phyloP scores from a whole-genome alignment of 208 protist genomes.

The Leishmania tropica region DNA sequence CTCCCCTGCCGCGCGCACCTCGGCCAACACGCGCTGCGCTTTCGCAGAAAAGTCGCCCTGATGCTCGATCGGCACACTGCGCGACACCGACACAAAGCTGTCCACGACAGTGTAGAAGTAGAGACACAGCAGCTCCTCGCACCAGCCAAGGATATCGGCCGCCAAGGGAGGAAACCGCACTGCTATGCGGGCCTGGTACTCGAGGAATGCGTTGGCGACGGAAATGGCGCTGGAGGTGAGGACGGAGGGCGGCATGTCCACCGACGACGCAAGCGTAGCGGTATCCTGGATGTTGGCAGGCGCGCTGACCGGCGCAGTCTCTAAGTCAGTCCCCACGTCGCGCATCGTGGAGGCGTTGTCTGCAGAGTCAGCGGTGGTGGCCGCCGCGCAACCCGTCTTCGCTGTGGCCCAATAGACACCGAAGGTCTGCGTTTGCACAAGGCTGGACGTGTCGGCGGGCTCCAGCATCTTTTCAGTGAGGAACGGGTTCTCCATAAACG shows the following conservation, averaged over 20 bases:
- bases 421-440: slow-evolving; percentile 65
- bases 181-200: slow-evolving; percentile 78
- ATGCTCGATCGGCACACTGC: slow-evolving; percentile 67
- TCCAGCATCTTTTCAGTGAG: slow-evolving; percentile 60
- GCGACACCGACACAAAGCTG: slow-evolving; percentile 87
- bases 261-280: slow-evolving; percentile 28
- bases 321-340: slow-evolving; percentile 17
- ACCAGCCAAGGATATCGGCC: slow-evolving; percentile 69
- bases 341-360: slow-evolving; percentile 8
- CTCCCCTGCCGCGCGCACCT: slow-evolving; percentile 53
- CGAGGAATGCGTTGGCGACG: slow-evolving; percentile 67
- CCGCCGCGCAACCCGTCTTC: slow-evolving; percentile 10
- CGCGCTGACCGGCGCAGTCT: background rate
- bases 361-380: background rate
- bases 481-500: slow-evolving; percentile 76
- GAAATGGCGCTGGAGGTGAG: slow-evolving; percentile 59
- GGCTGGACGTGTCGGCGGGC: slow-evolving; percentile 61
- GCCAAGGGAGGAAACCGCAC: slow-evolving; percentile 79
- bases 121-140: slow-evolving; percentile 64
- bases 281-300: background rate
- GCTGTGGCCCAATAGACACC: slow-evolving; percentile 49
- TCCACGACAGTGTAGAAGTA: slow-evolving; percentile 85
- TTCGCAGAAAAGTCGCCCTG: slow-evolving; percentile 66
- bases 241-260: slow-evolving; percentile 39
- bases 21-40: slow-evolving; percentile 46